Evolutionary conservation across 2,329 filamentous ascomycete genomes (phyloP).

Genomic region (Cladophialophora exuberans): DNA sequence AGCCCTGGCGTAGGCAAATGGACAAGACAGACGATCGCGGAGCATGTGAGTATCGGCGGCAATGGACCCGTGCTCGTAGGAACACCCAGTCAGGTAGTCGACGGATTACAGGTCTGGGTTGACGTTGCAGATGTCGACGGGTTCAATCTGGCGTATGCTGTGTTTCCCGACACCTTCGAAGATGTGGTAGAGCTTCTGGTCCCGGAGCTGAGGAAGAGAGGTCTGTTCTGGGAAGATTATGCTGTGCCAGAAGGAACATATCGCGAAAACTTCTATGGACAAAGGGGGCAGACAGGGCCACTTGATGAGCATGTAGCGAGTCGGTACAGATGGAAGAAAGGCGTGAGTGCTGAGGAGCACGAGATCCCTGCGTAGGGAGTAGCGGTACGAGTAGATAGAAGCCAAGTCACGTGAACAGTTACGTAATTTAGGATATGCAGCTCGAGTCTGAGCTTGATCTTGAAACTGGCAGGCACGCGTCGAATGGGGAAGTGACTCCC

Average conservation of each 20-base stretch:
- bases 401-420: too few species aligned
- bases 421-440: too few species aligned
- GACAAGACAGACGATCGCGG: slow-evolving; percentile 47
- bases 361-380: not conserved
- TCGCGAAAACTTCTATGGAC: slow-evolving; percentile 44
- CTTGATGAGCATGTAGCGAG: slow-evolving; percentile 5
- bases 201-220: slow-evolving; percentile 58
- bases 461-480: slow-evolving; percentile 2
- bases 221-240: slow-evolving; percentile 43
- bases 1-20: slow-evolving; percentile 32
- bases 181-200: slow-evolving; percentile 68
- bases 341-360: not conserved
- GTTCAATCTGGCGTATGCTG: slow-evolving; percentile 69
- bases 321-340: slow-evolving; percentile 2
- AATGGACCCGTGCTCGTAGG: slow-evolving; percentile 56
- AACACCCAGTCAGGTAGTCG: slow-evolving; percentile 65
- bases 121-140: slow-evolving; percentile 71
- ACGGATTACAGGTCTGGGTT: slow-evolving; percentile 69
- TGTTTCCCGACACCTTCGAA: slow-evolving; percentile 70
- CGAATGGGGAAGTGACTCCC: slow-evolving; percentile 6
- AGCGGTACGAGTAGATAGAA: too few species aligned
- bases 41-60: slow-evolving; percentile 53
- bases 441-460: not conserved
- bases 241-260: slow-evolving; percentile 38
- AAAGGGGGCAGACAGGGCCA: slow-evolving; percentile 6